Base-by-base conservation (phyloP, 352 stramenopile species). In the Labyrinthula sp. region DNA sequence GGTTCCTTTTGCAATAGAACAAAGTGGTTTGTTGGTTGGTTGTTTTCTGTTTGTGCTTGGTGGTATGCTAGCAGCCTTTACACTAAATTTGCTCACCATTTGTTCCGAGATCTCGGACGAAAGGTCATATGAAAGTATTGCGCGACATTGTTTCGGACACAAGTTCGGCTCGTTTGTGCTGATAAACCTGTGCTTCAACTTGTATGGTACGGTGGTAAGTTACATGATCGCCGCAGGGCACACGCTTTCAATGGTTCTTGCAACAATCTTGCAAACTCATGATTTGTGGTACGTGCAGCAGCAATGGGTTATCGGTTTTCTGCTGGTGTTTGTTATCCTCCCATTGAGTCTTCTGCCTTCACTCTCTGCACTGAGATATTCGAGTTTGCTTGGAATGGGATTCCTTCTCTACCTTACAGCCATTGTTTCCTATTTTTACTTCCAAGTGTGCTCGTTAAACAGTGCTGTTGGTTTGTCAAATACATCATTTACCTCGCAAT, bases 371-470 rank as follows among this genome's bases (percentile, higher is more conserved):
- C 52, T 84, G 21, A 58, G 73, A 17, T 84, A 81, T 36, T 74
- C 72, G n/a, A 80, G 69, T 50, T 62, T 84, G 18, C 80, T 84
- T 52, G 79, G 70, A 1, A 77, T 84, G 31, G 38, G 77, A 5
- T 84, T 72, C 52, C 79, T 79, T 39, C 62, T 72, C n/a, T 84
- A 80, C 57, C 79, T 84, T 67, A 63, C 71, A 34, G 38, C 79
- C 14, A 70, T 78, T n/a, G 75, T 84, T 37, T 65, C 82, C 31
- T 68, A 76, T 60, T 82, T 80, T 62, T 84, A 84, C 60, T 84
- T 80, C 43, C 3, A 23, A 6, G 40, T 47, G 18, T 28, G 28
- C n/a, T 40, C 23, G 25, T 18, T 30, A 15, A 9, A 25, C 3
- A 47, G 9, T 15, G 43, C 18, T 8, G 43, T 36, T 20, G 7